Percentiles rank a stretch among this genome's conserved stretches.
Evolutionary conservation across 2,329 filamentous ascomycete genomes (phyloP).

Genomic region (Botrytis tulipae): DNA sequence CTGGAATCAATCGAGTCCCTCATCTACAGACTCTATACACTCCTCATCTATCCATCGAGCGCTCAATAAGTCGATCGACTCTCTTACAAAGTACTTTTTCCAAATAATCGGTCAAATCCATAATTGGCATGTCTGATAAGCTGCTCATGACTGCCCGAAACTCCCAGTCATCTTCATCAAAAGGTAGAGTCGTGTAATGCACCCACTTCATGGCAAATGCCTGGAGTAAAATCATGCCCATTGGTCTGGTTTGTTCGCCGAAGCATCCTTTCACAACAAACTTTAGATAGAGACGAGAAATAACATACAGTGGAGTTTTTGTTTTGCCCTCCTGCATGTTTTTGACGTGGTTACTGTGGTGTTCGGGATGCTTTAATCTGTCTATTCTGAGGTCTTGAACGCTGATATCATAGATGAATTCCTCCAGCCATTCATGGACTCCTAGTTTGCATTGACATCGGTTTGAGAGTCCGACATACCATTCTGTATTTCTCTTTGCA

Average conservation of each 20-base stretch:
- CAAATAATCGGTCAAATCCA: background rate
- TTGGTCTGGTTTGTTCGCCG: background rate
- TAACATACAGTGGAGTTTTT: background rate
- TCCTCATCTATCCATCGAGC: background rate
- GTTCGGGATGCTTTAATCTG: background rate
- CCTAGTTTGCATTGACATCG: background rate
- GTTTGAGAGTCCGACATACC: background rate
- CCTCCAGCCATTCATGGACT: background rate
- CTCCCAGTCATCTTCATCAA: background rate
- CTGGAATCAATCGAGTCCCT: background rate
- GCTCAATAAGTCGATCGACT: background rate
- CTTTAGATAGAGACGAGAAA: background rate
- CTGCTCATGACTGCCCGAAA: background rate
- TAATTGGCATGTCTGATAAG: background rate
- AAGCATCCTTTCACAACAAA: background rate
- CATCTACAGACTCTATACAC: background rate
- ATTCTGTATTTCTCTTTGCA: background rate
- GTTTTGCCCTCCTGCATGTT: background rate
- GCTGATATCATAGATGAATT: background rate
- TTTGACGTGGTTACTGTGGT: background rate
- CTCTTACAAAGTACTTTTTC: background rate
- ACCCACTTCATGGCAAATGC: background rate
- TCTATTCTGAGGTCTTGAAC: background rate
- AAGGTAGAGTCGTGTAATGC: background rate
- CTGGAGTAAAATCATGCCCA: background rate